Base-by-base conservation (phyloP, 345 rosid species). In the Anacardium occidentale region DNA sequence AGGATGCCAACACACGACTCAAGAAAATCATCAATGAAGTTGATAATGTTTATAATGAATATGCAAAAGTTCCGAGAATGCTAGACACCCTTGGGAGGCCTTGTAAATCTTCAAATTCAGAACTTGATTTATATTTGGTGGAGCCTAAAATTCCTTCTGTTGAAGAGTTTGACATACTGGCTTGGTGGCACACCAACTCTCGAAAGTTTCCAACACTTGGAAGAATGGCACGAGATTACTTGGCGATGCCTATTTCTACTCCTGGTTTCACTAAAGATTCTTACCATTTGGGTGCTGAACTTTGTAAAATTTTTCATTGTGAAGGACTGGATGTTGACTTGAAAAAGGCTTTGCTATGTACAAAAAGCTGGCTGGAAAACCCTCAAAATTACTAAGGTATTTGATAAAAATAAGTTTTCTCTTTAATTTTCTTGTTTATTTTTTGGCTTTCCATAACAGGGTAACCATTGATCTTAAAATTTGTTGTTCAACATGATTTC, bases 101-200 rank as follows among this genome's bases (percentile, higher is more conserved):
- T 13, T 2, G 8, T 8, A 29, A 2, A 7, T 29, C 20, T 60
- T 13, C 64, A 17, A 61, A 32, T 1, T 42, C 64, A 44, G 74
- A 68, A 21, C 40, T 68, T 37, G 47, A 20, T 13, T 25, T 14
- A 45, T 75, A 76, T 13, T 7, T 76, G 4, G 25, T 48, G 0
- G 62, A 64, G 2, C 25, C 53, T 22, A 5, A 21, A 37, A 22
- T 56, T 17, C 56, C 62, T 5, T 24, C 22, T 5, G 2, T 2
- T 1, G 44, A 45, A 24, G 53, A 76, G 1, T 64, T 76, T 29
- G 59, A 54, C 3, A 7, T 76, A 48, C 21, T 76, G 4, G 54
- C 47, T 22, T 76, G 79, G 79, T 76, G 79, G 79, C 21, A 24
- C 17, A 25, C 14, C 1, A 14, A 50, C n/a, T 52, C 25, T 11